These are phyloP conservation scores for Saprolegnia diclina DNA, from an alignment of 352 stramenopile species.

Conservation along the genomic window DNA sequence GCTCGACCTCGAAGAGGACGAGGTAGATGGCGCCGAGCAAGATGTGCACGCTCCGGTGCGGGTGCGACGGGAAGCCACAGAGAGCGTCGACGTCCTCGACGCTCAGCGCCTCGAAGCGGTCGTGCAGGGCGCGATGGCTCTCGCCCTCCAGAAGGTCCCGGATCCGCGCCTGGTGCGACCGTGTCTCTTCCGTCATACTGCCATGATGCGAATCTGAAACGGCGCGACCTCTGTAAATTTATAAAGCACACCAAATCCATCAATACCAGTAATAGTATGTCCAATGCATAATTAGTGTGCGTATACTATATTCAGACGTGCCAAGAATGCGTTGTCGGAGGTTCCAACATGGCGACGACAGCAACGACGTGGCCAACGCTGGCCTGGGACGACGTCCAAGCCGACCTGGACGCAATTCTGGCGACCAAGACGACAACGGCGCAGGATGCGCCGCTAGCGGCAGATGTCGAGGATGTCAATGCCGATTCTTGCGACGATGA, in stretches of 20 bases:
- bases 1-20: constrained; percentile 4
- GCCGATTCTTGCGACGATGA: neutral
- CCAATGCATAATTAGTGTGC: no score
- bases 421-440: neutral
- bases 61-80: constrained; percentile 15
- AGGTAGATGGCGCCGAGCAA: constrained; percentile 19
- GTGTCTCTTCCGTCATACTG: neutral
- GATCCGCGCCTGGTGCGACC: neutral
- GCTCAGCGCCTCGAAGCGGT: neutral
- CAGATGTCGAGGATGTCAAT: neutral
- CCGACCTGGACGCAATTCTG: neutral
- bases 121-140: neutral
- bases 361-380: constrained; percentile 1
- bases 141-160: neutral
- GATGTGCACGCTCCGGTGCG: constrained; percentile 11
- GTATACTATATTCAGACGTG: no score
- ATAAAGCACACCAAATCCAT: neutral
- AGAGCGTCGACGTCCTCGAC: constrained; percentile 13
- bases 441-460: neutral
- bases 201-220: no score
- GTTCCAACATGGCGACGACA: neutral
- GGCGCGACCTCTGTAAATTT: no score
- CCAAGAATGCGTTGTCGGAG: no score
- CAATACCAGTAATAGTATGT: neutral
- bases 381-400: neutral